phyloP scores from a whole-genome alignment of 345 rosid species.

The Litchi chinensis region DNA sequence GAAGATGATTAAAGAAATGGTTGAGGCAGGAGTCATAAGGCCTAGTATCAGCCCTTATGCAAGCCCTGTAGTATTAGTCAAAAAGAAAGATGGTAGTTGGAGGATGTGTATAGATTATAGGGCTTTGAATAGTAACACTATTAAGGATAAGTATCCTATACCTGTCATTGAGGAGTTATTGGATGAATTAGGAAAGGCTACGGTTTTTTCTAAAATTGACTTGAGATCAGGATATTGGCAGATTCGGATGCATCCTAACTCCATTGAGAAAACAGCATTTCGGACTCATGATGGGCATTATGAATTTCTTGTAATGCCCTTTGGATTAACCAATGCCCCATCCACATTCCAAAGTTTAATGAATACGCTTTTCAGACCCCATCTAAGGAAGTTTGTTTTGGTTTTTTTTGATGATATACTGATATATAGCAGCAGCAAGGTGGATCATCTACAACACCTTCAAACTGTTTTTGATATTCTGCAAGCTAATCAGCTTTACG shows the following conservation, averaged over 20 bases:
- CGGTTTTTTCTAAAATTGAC: not conserved
- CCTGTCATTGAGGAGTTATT: not conserved
- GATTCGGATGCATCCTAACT: not conserved
- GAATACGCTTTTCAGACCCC: not conserved
- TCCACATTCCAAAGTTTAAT: not conserved
- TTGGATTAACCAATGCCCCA: too few relatives aligned
- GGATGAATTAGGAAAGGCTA: not conserved
- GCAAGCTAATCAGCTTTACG: not conserved
- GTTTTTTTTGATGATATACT: not conserved
- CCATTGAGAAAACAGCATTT: not conserved
- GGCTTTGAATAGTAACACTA: not conserved
- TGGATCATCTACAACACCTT: not conserved
- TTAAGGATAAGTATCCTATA: not conserved
- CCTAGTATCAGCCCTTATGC: not conserved
- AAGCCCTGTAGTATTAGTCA: not conserved
- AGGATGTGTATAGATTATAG: not conserved
- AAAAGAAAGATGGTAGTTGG: not conserved
- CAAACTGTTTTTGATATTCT: too few relatives aligned
- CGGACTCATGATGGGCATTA: not conserved
- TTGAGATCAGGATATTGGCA: not conserved
- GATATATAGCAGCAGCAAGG: not conserved
- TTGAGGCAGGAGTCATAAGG: not conserved
- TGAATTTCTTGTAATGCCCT: not conserved
- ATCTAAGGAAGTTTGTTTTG: not conserved
- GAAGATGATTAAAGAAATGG: too few relatives aligned